phyloP scores from a whole-genome alignment of 2,329 filamentous ascomycete genomes.

The Arthrobotrys entomopaga region DNA sequence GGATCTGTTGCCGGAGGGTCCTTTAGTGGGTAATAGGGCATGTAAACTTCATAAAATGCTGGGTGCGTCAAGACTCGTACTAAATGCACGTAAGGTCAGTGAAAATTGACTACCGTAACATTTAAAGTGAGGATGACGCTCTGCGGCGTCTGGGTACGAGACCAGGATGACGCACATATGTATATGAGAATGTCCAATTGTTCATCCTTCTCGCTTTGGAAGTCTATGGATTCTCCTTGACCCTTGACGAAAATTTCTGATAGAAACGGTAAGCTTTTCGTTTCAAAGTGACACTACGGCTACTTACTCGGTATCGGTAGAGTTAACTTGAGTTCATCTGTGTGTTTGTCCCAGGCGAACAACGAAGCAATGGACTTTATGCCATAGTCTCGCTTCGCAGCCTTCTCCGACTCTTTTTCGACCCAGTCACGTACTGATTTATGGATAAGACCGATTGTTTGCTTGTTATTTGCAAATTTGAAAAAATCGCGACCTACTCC shows the following conservation, averaged over 20 bases:
- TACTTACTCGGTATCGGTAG: constrained; percentile 30
- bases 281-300: background rate
- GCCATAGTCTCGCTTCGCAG: constrained; percentile 9
- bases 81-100: background rate
- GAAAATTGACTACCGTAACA: background rate
- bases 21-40: constrained; percentile 1
- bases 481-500: constrained; percentile 34
- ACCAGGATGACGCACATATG: constrained; percentile 1
- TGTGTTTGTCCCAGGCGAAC: constrained; percentile 11
- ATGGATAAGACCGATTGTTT: constrained; percentile 27
- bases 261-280: background rate
- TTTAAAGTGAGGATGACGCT: background rate
- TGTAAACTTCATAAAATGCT: constrained; percentile 7
- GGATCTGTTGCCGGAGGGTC: background rate
- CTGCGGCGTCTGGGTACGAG: background rate
- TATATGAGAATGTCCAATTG: constrained; percentile 32
- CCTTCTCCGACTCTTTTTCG: constrained; percentile 32
- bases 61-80: constrained; percentile 19
- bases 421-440: constrained; percentile 48
- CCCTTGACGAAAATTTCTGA: constrained; percentile 24
- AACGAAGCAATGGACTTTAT: constrained; percentile 4
- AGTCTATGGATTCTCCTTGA: constrained; percentile 15
- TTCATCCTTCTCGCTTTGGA: constrained; percentile 17
- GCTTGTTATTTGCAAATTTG: constrained; percentile 29
- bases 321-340: constrained; percentile 26